Percentiles rank a stretch among this genome's conserved stretches.
These are phyloP conservation scores for Russula emetica DNA, from an alignment of 768 basidiomycete genomes.

Conservation along the genomic window DNA sequence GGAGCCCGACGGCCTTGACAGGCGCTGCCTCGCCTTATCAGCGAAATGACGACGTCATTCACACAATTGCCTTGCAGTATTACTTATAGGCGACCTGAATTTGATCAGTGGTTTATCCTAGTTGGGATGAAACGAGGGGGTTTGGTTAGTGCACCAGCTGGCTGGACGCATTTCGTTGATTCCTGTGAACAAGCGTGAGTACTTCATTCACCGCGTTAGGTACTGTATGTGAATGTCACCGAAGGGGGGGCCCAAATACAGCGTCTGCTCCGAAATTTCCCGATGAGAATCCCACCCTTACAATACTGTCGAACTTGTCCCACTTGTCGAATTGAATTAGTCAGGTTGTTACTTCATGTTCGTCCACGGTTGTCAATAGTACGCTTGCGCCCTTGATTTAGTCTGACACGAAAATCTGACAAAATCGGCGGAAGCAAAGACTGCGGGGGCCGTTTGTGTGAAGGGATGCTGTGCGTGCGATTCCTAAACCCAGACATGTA, in stretches of 20 bases:
- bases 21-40: slow-evolving; percentile 1
- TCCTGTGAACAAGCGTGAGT: background rate
- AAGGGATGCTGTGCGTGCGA: background rate
- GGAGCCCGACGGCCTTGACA: background rate
- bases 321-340: background rate
- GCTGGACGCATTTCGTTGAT: slow-evolving; percentile 1
- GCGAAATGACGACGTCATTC: background rate
- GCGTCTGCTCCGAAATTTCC: background rate
- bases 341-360: background rate
- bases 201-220: background rate
- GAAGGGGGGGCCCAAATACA: too few species aligned
- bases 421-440: background rate
- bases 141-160: background rate
- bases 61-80: background rate
- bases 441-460: background rate
- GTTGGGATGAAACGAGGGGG: background rate
- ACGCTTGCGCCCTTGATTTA: background rate
- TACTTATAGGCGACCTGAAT: background rate
- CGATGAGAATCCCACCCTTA: background rate
- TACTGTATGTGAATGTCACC: slow-evolving; percentile 6
- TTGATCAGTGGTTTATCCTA: background rate
- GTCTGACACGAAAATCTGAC: background rate
- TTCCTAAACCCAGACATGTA: background rate
- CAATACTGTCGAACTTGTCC: background rate
- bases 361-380: background rate